phyloP scores from a whole-genome alignment of 768 basidiomycete genomes.

The Cyclocybe aegerita region DNA sequence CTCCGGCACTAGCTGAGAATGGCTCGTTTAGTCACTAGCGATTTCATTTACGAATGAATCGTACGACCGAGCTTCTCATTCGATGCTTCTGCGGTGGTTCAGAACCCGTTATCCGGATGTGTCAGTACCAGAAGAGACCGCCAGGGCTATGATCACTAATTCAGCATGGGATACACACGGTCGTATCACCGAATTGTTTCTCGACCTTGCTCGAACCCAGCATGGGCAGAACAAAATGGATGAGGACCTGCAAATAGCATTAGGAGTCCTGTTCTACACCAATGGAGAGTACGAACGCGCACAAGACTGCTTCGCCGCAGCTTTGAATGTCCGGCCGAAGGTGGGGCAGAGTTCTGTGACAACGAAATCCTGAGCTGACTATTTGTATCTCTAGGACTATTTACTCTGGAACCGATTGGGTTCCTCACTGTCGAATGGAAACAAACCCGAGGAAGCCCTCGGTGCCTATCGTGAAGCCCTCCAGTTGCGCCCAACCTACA shows the following conservation, averaged over 20 bases:
- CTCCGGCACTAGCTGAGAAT: slow-evolving; percentile 11
- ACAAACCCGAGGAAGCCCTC: slow-evolving; percentile 90
- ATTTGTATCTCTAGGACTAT: slow-evolving; percentile 60
- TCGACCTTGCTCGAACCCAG: slow-evolving; percentile 80
- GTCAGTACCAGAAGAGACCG: slow-evolving; percentile 53
- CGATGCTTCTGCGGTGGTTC: slow-evolving; percentile 86
- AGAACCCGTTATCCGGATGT: slow-evolving; percentile 60
- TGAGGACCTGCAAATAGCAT: slow-evolving; percentile 89
- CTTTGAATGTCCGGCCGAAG: slow-evolving; percentile 75
- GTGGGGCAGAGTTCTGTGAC: slow-evolving; percentile 19
- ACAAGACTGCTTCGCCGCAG: slow-evolving; percentile 92
- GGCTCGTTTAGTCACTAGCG: slow-evolving; percentile 70
- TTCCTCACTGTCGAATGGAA: slow-evolving; percentile 92
- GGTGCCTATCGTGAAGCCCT: slow-evolving; percentile 90
- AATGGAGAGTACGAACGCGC: slow-evolving; percentile 85
- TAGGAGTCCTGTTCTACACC: slow-evolving; percentile 92
- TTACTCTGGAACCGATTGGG: slow-evolving; percentile 95
- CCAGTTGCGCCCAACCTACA: slow-evolving; percentile 90
- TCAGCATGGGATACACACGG: slow-evolving; percentile 83
- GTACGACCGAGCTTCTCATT: slow-evolving; percentile 82
- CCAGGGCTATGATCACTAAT: slow-evolving; percentile 51
- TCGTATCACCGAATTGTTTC: slow-evolving; percentile 78
- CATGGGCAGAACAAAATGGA: slow-evolving; percentile 71
- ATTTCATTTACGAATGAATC: slow-evolving; percentile 96
- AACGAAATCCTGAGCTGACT: slow-evolving; percentile 15